Percentiles rank a stretch among this genome's conserved stretches.
phyloP scores from a whole-genome alignment of 2,329 filamentous ascomycete genomes.

The Fusarium illudens region DNA sequence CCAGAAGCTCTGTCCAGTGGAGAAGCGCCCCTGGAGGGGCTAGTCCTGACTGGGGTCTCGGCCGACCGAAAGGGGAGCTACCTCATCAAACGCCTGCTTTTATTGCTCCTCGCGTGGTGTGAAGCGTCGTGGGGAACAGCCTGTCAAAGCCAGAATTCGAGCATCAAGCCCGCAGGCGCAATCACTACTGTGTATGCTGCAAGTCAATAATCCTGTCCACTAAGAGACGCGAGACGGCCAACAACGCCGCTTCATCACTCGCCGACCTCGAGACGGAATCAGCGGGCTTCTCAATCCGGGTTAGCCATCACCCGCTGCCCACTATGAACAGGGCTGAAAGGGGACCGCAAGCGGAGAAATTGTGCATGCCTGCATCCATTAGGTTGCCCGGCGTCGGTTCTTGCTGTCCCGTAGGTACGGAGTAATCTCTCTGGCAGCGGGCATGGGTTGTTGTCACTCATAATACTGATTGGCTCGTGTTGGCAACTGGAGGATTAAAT shows the following conservation, averaged over 20 bases:
- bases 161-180: constrained; percentile 11
- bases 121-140: constrained; percentile 26
- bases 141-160: constrained; percentile 33
- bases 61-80: constrained; percentile 37
- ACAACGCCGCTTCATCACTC: not conserved
- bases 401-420: not conserved
- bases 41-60: constrained; percentile 23
- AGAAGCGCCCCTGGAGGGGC: constrained; percentile 2
- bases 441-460: not conserved
- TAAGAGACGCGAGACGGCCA: not conserved
- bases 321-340: constrained; percentile 24
- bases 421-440: constrained; percentile 19
- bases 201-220: constrained; percentile 20
- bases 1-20: constrained; percentile 33
- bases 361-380: not conserved
- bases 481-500: constrained; percentile 4
- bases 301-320: constrained; percentile 6
- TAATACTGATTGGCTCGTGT: constrained; percentile 18
- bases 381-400: constrained; percentile 2
- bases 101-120: constrained; percentile 27
- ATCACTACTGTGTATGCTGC: constrained; percentile 12
- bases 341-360: constrained; percentile 16
- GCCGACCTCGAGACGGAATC: not conserved
- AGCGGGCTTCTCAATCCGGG: constrained; percentile 13
- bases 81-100: constrained; percentile 40